These are phyloP conservation scores for Rhinocladiella similis DNA, from an alignment of 2,329 filamentous ascomycete species.

Conservation along the genomic window DNA sequence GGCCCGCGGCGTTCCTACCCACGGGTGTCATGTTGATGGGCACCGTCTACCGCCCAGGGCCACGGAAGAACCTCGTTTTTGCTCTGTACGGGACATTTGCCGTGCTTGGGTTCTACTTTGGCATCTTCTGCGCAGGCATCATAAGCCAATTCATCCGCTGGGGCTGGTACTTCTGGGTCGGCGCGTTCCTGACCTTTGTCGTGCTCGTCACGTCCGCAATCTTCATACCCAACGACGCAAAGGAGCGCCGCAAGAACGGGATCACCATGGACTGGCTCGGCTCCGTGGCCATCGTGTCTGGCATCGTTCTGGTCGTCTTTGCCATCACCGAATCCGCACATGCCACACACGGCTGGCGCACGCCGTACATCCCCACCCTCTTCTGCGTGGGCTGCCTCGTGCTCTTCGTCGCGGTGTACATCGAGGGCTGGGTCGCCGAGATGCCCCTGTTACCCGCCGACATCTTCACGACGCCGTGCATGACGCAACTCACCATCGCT, in stretches of 20 bases:
- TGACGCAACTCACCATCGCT: slow-evolving; percentile 62
- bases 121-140: slow-evolving; percentile 66
- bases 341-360: slow-evolving; percentile 69
- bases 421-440: slow-evolving; percentile 69
- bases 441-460: slow-evolving; percentile 70
- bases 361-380: slow-evolving; percentile 68
- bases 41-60: slow-evolving; percentile 65
- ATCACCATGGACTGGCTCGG: slow-evolving; percentile 72
- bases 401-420: slow-evolving; percentile 62
- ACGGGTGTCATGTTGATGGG: slow-evolving; percentile 67
- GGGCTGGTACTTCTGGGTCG: slow-evolving; percentile 70
- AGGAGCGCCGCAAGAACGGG: slow-evolving; percentile 36
- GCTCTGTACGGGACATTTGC: slow-evolving; percentile 58
- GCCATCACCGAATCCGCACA: slow-evolving; percentile 73
- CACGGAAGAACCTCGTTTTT: slow-evolving; percentile 67
- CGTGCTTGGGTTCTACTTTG: slow-evolving; percentile 52
- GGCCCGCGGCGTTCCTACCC: slow-evolving; percentile 70
- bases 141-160: slow-evolving; percentile 56
- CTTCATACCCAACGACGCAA: slow-evolving; percentile 52
- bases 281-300: slow-evolving; percentile 60
- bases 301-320: slow-evolving; percentile 69
- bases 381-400: slow-evolving; percentile 64
- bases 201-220: slow-evolving; percentile 48
- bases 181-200: slow-evolving; percentile 53
- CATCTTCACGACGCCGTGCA: slow-evolving; percentile 67